Percentiles rank a stretch among this genome's conserved stretches.
phyloP scores from a whole-genome alignment of 2,329 filamentous ascomycete species.

The Aspergillus fumigatus region DNA sequence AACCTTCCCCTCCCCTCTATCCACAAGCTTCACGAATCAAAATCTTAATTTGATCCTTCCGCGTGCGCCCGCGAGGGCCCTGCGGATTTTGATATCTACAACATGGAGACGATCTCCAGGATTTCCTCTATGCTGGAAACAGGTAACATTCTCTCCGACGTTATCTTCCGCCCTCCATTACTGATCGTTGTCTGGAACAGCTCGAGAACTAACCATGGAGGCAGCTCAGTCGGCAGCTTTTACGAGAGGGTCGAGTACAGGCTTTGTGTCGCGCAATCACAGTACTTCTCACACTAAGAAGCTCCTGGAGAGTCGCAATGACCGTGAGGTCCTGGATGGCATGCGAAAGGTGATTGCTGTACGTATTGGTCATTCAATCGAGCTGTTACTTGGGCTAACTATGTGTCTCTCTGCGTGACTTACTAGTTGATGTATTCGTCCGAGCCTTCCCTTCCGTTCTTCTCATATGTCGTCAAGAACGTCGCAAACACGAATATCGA shows the following conservation, averaged over 20 bases:
- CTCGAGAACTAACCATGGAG: constrained; percentile 94
- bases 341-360: constrained; percentile 84
- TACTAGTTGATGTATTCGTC: constrained; percentile 88
- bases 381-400: constrained; percentile 12
- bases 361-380: constrained; percentile 23
- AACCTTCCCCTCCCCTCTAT: neutral
- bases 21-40: neutral
- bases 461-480: constrained; percentile 98
- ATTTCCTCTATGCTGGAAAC: constrained; percentile 94
- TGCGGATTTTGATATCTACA: constrained; percentile 12
- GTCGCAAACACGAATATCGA: constrained; percentile 90
- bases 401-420: constrained; percentile 3
- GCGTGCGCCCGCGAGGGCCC: constrained; percentile 9
- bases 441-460: constrained; percentile 84
- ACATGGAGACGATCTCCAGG: constrained; percentile 92
- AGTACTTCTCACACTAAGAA: constrained; percentile 87
- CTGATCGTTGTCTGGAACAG: constrained; percentile 45
- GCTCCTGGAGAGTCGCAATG: constrained; percentile 86
- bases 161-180: constrained; percentile 7
- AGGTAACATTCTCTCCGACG: constrained; percentile 51
- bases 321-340: constrained; percentile 88
- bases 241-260: constrained; percentile 47
- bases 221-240: constrained; percentile 81
- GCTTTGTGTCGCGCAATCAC: constrained; percentile 60
- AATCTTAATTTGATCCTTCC: neutral